Percentiles rank a stretch among this genome's conserved stretches.
These are phyloP conservation scores for Ogataea minuta DNA, from an alignment of 805 yeast genomes.

Conservation along the genomic window DNA sequence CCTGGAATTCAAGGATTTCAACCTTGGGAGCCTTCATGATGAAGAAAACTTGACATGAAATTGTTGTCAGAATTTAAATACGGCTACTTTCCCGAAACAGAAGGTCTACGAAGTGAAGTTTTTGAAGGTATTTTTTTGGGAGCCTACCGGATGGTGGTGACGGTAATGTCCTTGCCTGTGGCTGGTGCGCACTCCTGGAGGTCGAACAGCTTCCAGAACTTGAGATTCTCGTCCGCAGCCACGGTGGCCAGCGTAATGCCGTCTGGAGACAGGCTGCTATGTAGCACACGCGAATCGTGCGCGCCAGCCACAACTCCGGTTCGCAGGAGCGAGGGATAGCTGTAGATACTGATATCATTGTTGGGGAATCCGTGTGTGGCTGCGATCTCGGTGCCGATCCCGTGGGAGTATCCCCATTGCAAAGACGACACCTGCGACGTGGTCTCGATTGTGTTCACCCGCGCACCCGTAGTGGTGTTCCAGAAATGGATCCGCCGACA, in stretches of 20 bases:
- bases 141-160: conserved; percentile 49
- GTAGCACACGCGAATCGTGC: conserved; percentile 84
- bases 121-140: not conserved
- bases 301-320: conserved; percentile 86
- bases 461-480: conserved; percentile 89
- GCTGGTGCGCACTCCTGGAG: conserved; percentile 27
- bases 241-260: conserved; percentile 88
- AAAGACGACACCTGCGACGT: conserved; percentile 94
- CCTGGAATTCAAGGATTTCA: conserved; percentile 29
- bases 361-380: conserved; percentile 94
- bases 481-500: conserved; percentile 90
- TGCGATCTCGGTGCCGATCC: conserved; percentile 77
- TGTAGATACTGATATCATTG: conserved; percentile 77
- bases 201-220: conserved; percentile 92
- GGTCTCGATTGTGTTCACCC: conserved; percentile 83
- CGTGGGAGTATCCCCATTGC: conserved; percentile 80
- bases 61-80: conserved; percentile 4
- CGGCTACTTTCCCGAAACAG: conserved; percentile 15
- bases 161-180: conserved; percentile 46
- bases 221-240: conserved; percentile 93
- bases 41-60: not conserved
- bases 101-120: conserved; percentile 6
- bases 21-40: conserved; percentile 20
- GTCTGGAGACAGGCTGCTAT: conserved; percentile 86
- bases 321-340: conserved; percentile 80